These are phyloP conservation scores for Chaetomium sp. DNA, from an alignment of 2,329 filamentous ascomycete species.

Conservation along the genomic window DNA sequence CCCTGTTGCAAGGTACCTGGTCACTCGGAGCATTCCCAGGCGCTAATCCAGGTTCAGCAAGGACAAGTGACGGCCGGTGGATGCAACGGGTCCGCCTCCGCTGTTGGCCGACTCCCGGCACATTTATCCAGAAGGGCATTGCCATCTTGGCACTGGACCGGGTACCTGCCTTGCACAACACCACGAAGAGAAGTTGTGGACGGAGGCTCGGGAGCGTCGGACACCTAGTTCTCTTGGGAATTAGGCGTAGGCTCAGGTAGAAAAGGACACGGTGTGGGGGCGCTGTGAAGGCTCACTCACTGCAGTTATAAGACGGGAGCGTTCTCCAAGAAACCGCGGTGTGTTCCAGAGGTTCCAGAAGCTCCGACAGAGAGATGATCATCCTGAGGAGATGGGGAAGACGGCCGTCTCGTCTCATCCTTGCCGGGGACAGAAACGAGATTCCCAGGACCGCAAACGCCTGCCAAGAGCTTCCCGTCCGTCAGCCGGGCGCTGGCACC, in stretches of 20 bases:
- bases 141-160: constrained; percentile 16
- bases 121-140: constrained; percentile 18
- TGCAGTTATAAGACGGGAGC: too few relatives aligned
- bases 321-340: too few relatives aligned
- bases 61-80: neutral
- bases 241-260: too few relatives aligned
- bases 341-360: neutral
- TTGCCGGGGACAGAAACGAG: constrained; percentile 8
- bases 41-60: constrained; percentile 10
- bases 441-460: constrained; percentile 21
- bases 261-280: too few relatives aligned
- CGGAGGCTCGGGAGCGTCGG: too few relatives aligned
- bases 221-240: too few relatives aligned
- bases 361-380: neutral
- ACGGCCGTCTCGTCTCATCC: neutral
- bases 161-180: constrained; percentile 10
- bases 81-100: neutral
- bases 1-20: constrained; percentile 7
- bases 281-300: too few relatives aligned
- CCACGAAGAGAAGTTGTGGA: too few relatives aligned
- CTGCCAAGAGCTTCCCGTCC: constrained; percentile 15
- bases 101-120: constrained; percentile 13
- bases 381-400: constrained; percentile 4
- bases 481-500: constrained; percentile 16
- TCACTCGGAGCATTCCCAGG: constrained; percentile 8